Conservation (phyloP, 169 alveolate species). For the Cryptosporidium bovis region DNA sequence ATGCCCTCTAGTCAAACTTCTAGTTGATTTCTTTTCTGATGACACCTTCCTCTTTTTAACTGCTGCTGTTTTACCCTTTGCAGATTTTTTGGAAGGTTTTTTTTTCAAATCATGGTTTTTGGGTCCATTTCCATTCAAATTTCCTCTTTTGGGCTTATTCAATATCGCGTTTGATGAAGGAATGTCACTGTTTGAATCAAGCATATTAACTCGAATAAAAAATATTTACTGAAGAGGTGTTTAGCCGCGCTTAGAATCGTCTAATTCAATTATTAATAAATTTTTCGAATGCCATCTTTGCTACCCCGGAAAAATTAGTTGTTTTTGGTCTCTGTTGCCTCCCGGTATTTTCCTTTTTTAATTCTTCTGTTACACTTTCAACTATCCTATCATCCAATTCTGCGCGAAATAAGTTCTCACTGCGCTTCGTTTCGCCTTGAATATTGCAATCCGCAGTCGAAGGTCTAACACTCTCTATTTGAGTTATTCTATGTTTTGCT, state of each 20-base stretch:
- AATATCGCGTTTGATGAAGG: slow-evolving; percentile 10
- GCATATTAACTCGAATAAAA: slow-evolving; percentile 12
- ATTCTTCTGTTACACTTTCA: background rate
- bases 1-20: background rate
- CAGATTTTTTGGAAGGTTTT: slow-evolving; percentile 22
- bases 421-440: background rate
- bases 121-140: background rate
- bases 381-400: background rate
- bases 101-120: background rate
- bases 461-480: slow-evolving; percentile 21
- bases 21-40: slow-evolving; percentile 2
- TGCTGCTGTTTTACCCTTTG: background rate
- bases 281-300: slow-evolving; percentile 69
- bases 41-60: background rate
- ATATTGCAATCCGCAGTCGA: slow-evolving; percentile 13
- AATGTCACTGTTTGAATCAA: slow-evolving; percentile 52
- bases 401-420: background rate
- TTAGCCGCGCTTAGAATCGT: background rate
- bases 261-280: slow-evolving; percentile 8
- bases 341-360: background rate
- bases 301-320: slow-evolving; percentile 34
- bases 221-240: background rate
- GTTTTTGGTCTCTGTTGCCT: background rate
- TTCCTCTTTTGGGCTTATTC: slow-evolving; percentile 1
- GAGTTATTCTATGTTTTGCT: background rate